Evolutionary conservation across 768 basidiomycete genomes (phyloP), one percentile per base, ranked within the genome.

Genomic region (Lentinula sp.): DNA sequence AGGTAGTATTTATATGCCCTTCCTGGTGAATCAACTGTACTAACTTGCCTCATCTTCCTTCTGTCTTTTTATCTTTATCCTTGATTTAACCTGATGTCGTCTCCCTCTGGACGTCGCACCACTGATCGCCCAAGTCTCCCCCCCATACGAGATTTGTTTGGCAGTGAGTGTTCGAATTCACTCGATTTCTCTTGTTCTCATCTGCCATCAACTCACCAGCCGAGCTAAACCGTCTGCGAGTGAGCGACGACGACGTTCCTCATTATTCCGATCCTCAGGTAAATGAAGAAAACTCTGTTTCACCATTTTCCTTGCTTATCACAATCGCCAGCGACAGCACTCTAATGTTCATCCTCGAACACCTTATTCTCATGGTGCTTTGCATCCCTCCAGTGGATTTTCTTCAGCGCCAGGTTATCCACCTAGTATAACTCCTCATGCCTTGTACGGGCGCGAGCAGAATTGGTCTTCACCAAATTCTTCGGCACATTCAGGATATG

Each of bases 131-230:
- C 85, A 58, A 86, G 83, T 15, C 84, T 90, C 61, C 88, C 88
- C 43, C 80, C 87, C 51, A 88, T 90, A 59, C 84, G 86, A 54
- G 85, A 87, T 70, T 73, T 89, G 62, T 85, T 89, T 68, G 74
- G 80, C 77, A 82, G 88, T 86, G 61, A 65, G 64, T 48, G 43
- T 32, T 35, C 3, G 16, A 10, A 35, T 34, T 16, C 21, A 10
- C 37, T 10, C 49, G 45, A n/a, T 52, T 39, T 34, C 28, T 28
- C 28, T 32, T 31, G 39, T 18, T 31, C 8, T n/a, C 23, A 49
- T 58, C 34, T 48, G 9, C 3, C 37, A 32, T 32, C 15, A 56
- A 54, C 53, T n/a, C 2, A 8, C 57, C 48, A 83, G 82, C 78
- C 68, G 84, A 85, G 66, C 70, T 84, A 65, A 78, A 78, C 65